These are phyloP conservation scores for Populus alba DNA, from an alignment of 345 rosid genomes.

Conservation along the genomic window DNA sequence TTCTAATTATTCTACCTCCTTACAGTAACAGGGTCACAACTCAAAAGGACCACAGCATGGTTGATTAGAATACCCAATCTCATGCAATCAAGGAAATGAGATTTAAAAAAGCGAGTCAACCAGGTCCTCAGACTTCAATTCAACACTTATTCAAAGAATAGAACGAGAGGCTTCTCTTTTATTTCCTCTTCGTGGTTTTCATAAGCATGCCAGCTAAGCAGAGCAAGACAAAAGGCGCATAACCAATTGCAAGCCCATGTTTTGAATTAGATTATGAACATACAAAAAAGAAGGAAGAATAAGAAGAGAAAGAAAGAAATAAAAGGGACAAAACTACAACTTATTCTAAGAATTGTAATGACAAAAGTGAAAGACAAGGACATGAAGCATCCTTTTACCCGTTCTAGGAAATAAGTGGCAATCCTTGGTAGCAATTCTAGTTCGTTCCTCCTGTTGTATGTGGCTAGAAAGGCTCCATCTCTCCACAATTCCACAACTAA, in stretches of 20 bases:
- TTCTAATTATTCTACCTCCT: background rate
- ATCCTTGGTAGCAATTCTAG: conserved; percentile 60
- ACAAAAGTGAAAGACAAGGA: conserved; percentile 1
- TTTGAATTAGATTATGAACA: background rate
- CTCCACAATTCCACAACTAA: conserved; percentile 66
- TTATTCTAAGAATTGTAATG: background rate
- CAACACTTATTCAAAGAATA: background rate
- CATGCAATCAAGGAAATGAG: background rate
- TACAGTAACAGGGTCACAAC: background rate
- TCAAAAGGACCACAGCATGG: background rate
- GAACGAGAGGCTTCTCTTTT: background rate
- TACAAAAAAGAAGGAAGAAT: background rate
- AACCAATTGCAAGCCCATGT: background rate
- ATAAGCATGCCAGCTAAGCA: background rate
- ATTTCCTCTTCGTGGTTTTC: background rate
- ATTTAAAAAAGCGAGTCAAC: background rate
- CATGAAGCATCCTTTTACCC: conserved; percentile 43
- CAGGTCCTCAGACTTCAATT: conserved; percentile 5
- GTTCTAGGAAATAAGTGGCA: conserved; percentile 78
- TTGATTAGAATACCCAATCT: background rate
- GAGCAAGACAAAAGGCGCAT: background rate
- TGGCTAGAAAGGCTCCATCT: conserved; percentile 74
- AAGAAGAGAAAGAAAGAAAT: background rate
- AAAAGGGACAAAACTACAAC: background rate
- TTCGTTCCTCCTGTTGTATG: conserved; percentile 70